Conservation (phyloP, 1,284 basidiomycete genomes). For the Trichosporon asahii region DNA sequence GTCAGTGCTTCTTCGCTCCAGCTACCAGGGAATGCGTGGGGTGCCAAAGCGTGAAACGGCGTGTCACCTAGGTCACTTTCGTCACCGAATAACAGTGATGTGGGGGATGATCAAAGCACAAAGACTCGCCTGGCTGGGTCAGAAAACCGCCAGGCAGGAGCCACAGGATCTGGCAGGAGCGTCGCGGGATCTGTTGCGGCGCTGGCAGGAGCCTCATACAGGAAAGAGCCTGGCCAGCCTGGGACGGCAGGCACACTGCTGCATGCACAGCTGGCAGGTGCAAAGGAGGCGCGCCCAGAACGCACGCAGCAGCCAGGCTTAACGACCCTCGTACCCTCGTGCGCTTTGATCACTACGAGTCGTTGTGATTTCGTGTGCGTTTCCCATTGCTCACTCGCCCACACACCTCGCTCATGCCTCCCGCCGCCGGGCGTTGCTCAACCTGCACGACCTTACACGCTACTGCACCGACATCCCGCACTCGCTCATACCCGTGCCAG, state of each 20-base stretch:
- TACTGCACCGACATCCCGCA: not conserved
- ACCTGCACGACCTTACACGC: slow-evolving; percentile 1
- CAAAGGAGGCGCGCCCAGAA: not conserved
- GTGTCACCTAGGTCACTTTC: not conserved
- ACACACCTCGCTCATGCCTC: not conserved
- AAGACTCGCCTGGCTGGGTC: not conserved
- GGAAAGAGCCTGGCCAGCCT: not conserved
- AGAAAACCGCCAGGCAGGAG: not conserved
- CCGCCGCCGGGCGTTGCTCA: slow-evolving; percentile 2
- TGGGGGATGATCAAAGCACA: not conserved
- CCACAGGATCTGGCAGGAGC: not conserved
- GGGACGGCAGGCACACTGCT: not conserved
- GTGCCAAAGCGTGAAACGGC: not conserved
- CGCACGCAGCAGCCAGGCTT: not conserved
- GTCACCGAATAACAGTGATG: not conserved
- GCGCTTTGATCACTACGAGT: not conserved
- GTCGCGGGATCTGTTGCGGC: not conserved
- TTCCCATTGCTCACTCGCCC: not conserved
- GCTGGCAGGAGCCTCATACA: not conserved
- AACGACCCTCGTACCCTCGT: not conserved
- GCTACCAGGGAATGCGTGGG: not conserved
- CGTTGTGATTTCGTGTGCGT: not conserved
- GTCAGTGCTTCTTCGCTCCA: slow-evolving; percentile 1
- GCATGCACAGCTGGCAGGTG: not conserved
- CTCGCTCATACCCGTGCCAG: not conserved